A percentile compares a stretch with the other conserved stretches of the same genome.
phyloP scores from a whole-genome alignment of 371 early-diverging fungal genomes.

The Mucor velutinosus region DNA sequence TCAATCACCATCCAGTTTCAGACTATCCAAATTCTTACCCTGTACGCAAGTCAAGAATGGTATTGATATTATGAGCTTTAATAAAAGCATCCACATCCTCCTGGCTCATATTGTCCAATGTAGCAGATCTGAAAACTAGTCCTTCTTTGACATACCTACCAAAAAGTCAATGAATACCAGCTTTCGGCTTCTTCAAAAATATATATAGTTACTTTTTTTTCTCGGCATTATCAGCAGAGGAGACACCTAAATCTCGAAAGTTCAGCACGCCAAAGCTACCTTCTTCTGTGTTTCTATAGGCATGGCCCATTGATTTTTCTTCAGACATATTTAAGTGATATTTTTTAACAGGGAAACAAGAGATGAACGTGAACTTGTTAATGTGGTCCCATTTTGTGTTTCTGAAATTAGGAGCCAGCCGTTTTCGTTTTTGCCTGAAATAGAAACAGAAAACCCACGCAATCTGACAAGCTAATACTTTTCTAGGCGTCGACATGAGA shows the following conservation, averaged over 20 bases:
- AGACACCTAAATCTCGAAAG: slow-evolving; percentile 34
- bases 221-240: slow-evolving; percentile 23
- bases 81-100: slow-evolving; percentile 31
- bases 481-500: not conserved
- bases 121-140: slow-evolving; percentile 32
- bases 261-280: slow-evolving; percentile 31
- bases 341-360: not conserved
- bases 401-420: not conserved
- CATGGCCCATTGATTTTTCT: not conserved
- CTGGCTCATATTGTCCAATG: slow-evolving; percentile 29
- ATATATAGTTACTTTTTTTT: slow-evolving; percentile 18
- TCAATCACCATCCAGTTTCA: not conserved
- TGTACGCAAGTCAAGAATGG: slow-evolving; percentile 33
- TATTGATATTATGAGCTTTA: slow-evolving; percentile 24
- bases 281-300: slow-evolving; percentile 22
- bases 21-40: slow-evolving; percentile 12
- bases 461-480: not conserved
- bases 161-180: not conserved
- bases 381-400: not conserved
- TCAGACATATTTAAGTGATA: slow-evolving; percentile 4
- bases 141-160: slow-evolving; percentile 33
- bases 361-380: not conserved
- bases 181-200: not conserved
- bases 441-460: not conserved
- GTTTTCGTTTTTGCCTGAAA: not conserved